Evolutionary conservation across 805 yeast species (phyloP), one percentile per base, ranked within the genome.

Genomic region (Pichia paraexigua): DNA sequence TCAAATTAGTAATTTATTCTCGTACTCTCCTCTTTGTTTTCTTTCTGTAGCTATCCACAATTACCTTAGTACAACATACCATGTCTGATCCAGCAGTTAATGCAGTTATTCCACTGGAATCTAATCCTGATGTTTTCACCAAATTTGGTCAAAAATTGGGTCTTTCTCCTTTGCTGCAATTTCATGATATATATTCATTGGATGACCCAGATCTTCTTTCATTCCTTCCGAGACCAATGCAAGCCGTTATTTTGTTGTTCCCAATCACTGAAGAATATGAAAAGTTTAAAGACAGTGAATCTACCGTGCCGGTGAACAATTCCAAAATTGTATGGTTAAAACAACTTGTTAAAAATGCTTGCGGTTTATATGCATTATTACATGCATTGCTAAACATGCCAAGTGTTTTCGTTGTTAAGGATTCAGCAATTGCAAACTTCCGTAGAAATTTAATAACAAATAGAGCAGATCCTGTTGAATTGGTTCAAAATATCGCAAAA

Each of bases 341-440:
- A 58, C 99, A 92, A 62, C 82, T 90, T 0, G 79, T 94, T 18
- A 79, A 78, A 55, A 92, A 92, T 64, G 95, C 95, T 0, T 92
- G 99, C 70, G 99, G 99, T 6, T 76, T 95, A 32, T 88, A 86
- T 67, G 98, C 96, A 0, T 65, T 94, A 45, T 69, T 92, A 22
- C 97, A 92, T 60, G 56, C 71, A 1, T 60, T 78, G 39, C 57
- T 72, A 32, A 79, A 79, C 57, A 58, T 79, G 45, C 77, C 82
- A 1, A 52, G 60, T 5, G 78, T 75, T 24, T 64, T 77, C 32
- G 65, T 77, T 10, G 67, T 77, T 18, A 59, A 68, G 10, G 70
- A 73, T 48, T 64, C 71, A 4, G 56, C 58, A 24, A 27, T 64
- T 8, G 47, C 58, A 27, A 54, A 59, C 5, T 67, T 69, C 43